Evolutionary conservation across 768 basidiomycete species (phyloP).

Genomic region (Tulasnella calospora): DNA sequence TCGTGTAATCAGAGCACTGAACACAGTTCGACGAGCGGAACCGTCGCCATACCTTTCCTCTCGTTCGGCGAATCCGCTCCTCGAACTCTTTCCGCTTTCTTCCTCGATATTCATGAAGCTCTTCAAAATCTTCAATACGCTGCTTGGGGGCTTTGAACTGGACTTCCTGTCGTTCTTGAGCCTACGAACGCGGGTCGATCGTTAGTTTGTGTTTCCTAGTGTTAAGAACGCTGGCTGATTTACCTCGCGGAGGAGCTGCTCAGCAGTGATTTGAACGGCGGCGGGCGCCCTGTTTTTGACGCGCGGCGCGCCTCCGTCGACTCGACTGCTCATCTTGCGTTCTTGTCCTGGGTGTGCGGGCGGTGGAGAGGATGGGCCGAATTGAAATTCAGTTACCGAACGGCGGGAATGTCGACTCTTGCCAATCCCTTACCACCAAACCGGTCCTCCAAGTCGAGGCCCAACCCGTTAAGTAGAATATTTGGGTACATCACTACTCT

Average conservation of each 20-base stretch:
- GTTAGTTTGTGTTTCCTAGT: neutral
- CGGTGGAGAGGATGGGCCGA: neutral
- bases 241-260: constrained; percentile 94
- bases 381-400: constrained; percentile 13
- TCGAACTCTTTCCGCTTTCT: constrained; percentile 87
- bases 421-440: neutral
- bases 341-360: neutral
- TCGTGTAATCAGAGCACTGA: neutral
- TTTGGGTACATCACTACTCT: too few relatives aligned
- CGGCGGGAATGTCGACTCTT: neutral
- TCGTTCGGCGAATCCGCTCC: constrained; percentile 53
- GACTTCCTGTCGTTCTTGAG: constrained; percentile 95
- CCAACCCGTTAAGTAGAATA: too few relatives aligned
- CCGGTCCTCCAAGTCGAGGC: neutral
- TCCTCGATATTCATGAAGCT: constrained; percentile 69
- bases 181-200: constrained; percentile 45
- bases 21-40: neutral
- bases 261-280: constrained; percentile 93
- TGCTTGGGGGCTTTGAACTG: constrained; percentile 89
- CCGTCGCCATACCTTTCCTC: constrained; percentile 35
- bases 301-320: constrained; percentile 28
- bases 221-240: constrained; percentile 23
- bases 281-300: constrained; percentile 97
- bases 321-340: constrained; percentile 8
- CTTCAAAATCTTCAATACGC: constrained; percentile 92